A percentile compares a stretch with the other conserved stretches of the same genome.
phyloP scores from a whole-genome alignment of 163 green algal genomes.

The Chlamydomonas reinhardtii region DNA sequence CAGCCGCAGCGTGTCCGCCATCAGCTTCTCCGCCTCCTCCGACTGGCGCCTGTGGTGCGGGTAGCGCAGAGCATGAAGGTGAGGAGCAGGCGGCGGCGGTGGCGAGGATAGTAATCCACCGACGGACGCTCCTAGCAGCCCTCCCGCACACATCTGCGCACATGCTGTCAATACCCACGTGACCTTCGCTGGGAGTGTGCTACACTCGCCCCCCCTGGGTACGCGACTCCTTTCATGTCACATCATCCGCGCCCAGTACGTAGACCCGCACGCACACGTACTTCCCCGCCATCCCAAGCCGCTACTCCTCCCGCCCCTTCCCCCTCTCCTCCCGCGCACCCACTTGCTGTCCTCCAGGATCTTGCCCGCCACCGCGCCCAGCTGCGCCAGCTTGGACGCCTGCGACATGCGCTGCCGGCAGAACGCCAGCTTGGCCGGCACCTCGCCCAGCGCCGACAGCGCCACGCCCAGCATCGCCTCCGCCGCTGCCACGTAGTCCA shows the following conservation, averaged over 20 bases:
- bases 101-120: too few species aligned
- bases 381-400: conserved; percentile 46
- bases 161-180: too few species aligned
- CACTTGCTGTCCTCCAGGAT: conserved; percentile 47
- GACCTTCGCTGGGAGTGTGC: too few species aligned
- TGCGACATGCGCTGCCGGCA: conserved; percentile 52
- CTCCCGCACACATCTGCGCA: too few species aligned
- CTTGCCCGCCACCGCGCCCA: conserved; percentile 38
- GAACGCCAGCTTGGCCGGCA: conserved; percentile 53
- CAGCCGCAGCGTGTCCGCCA: conserved; percentile 40
- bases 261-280: too few species aligned
- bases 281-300: too few species aligned
- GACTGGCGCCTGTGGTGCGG: background rate
- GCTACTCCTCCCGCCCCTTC: background rate
- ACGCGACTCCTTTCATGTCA: too few species aligned
- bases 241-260: too few species aligned
- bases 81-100: too few species aligned
- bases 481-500: conserved; percentile 46
- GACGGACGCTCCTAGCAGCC: too few species aligned
- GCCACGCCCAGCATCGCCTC: conserved; percentile 37
- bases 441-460: conserved; percentile 37
- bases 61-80: too few species aligned
- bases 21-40: conserved; percentile 25
- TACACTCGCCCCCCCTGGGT: too few species aligned
- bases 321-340: background rate